Percentiles rank a stretch among this genome's conserved stretches.
Evolutionary conservation across 163 green algal species (phyloP).

Genomic region (Prototheca wickerhamii): DNA sequence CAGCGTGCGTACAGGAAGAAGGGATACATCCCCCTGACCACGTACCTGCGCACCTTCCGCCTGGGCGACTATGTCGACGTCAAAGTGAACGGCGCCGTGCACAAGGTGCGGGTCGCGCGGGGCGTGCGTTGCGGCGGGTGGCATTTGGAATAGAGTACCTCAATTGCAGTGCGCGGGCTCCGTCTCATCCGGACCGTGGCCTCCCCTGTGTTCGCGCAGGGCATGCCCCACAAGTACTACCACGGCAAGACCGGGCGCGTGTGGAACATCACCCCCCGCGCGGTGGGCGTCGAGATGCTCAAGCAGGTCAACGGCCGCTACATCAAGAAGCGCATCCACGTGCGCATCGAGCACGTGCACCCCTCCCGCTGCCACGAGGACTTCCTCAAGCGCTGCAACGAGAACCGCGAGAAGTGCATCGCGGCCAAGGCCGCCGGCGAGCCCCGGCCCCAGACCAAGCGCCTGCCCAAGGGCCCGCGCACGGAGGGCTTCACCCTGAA

Average conservation of each 20-base stretch:
- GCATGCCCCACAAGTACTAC: constrained; percentile 99
- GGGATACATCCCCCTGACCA: constrained; percentile 82
- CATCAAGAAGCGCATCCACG: constrained; percentile 95
- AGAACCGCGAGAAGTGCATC: constrained; percentile 76
- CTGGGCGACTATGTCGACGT: constrained; percentile 99
- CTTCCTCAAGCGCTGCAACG: constrained; percentile 73
- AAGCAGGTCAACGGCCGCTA: constrained; percentile 89
- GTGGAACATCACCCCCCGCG: constrained; percentile 98
- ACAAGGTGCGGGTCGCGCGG: constrained; percentile 61
- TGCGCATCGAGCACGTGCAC: constrained; percentile 93
- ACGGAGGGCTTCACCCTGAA: constrained; percentile 70
- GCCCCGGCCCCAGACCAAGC: constrained; percentile 47
- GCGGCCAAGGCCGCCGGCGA: constrained; percentile 72
- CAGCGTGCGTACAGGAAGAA: constrained; percentile 57
- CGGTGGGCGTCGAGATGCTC: constrained; percentile 94
- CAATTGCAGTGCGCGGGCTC: not conserved
- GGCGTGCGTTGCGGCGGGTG: not conserved
- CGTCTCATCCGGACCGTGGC: not conserved
- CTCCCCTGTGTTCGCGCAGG: constrained; percentile 39
- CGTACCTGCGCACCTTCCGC: constrained; percentile 93
- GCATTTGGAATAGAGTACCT: not conserved
- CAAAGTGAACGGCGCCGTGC: constrained; percentile 89
- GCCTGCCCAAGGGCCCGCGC: constrained; percentile 56
- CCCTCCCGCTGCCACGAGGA: constrained; percentile 93
- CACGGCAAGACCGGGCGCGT: constrained; percentile 91